Evolutionary conservation across 2,329 filamentous ascomycete genomes (phyloP).

Genomic region (Nigrospora oryzae): DNA sequence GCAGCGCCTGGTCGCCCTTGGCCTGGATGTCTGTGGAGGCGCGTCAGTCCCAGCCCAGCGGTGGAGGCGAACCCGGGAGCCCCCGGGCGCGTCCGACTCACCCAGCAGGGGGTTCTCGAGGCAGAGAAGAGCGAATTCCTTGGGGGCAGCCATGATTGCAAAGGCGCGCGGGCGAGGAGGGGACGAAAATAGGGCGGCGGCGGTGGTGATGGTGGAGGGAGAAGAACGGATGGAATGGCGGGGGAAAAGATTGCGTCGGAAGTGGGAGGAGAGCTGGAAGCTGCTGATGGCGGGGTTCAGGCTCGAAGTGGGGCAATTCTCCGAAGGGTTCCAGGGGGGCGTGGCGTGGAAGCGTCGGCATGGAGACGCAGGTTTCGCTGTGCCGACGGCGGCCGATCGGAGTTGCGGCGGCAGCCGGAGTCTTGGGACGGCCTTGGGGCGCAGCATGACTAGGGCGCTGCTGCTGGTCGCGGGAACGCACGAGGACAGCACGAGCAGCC

Average conservation of each 20-base stretch:
- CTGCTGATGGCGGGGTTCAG: slow-evolving; percentile 18
- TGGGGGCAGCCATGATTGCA: slow-evolving; percentile 58
- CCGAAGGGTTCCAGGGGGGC: neutral
- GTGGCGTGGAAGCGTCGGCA: neutral
- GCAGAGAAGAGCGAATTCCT: slow-evolving; percentile 84
- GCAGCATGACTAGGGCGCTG: no score
- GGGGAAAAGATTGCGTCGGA: slow-evolving; percentile 18
- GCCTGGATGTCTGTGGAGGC: slow-evolving; percentile 73
- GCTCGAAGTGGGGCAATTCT: slow-evolving; percentile 4
- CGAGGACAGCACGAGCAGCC: no score
- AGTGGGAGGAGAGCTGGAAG: slow-evolving; percentile 4
- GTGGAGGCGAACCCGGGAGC: neutral
- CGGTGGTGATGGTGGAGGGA: slow-evolving; percentile 8
- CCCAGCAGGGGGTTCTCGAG: slow-evolving; percentile 96
- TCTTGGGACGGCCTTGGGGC: no score
- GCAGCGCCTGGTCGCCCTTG: slow-evolving; percentile 69
- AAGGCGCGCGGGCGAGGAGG: slow-evolving; percentile 1
- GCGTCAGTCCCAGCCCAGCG: neutral
- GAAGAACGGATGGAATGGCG: slow-evolving; percentile 14
- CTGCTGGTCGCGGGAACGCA: no score
- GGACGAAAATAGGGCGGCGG: slow-evolving; percentile 1
- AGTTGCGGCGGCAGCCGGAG: no score
- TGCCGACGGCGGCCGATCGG: no score
- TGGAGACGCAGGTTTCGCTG: no score
- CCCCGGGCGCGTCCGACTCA: slow-evolving; percentile 31